Conservation (phyloP, 192 early-diverging fungal genomes). For the Coemansia sp. region DNA sequence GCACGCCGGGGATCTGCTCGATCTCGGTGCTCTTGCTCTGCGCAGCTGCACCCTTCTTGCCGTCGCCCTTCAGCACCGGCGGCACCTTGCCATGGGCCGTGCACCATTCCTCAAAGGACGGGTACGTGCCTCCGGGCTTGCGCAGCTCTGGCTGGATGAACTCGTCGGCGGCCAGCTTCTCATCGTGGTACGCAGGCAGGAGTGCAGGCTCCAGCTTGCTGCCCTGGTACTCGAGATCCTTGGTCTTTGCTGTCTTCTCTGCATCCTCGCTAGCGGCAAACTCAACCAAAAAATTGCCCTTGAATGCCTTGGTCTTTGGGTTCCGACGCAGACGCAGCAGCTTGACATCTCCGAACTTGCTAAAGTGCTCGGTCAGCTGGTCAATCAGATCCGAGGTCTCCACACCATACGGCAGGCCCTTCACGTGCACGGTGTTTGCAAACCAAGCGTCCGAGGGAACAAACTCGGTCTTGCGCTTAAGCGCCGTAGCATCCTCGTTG, state of each 20-base stretch:
- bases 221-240: slow-evolving; percentile 24
- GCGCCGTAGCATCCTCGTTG: slow-evolving; percentile 33
- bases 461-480: slow-evolving; percentile 36
- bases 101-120: slow-evolving; percentile 47
- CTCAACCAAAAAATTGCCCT: slow-evolving; percentile 52
- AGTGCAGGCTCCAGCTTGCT: slow-evolving; percentile 26
- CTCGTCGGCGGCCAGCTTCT: slow-evolving; percentile 42
- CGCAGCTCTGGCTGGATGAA: slow-evolving; percentile 51
- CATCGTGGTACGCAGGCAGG: slow-evolving; percentile 51
- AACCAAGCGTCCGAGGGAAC: slow-evolving; percentile 45
- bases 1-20: slow-evolving; percentile 20
- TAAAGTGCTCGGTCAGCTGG: slow-evolving; percentile 36
- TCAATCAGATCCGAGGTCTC: slow-evolving; percentile 29
- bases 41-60: slow-evolving; percentile 10
- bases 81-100: slow-evolving; percentile 31
- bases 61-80: slow-evolving; percentile 10
- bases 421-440: slow-evolving; percentile 45
- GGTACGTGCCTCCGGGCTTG: slow-evolving; percentile 43
- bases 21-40: slow-evolving; percentile 3
- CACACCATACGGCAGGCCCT: slow-evolving; percentile 45
- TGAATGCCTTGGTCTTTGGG: slow-evolving; percentile 51
- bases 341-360: slow-evolving; percentile 18
- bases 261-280: slow-evolving; percentile 35
- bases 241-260: slow-evolving; percentile 22
- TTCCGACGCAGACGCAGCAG: slow-evolving; percentile 51